A percentile compares a stretch with the other conserved stretches of the same genome.
These are phyloP conservation scores for Platanus orientalis DNA, from an alignment of 164 flowering plant species.

Conservation along the genomic window DNA sequence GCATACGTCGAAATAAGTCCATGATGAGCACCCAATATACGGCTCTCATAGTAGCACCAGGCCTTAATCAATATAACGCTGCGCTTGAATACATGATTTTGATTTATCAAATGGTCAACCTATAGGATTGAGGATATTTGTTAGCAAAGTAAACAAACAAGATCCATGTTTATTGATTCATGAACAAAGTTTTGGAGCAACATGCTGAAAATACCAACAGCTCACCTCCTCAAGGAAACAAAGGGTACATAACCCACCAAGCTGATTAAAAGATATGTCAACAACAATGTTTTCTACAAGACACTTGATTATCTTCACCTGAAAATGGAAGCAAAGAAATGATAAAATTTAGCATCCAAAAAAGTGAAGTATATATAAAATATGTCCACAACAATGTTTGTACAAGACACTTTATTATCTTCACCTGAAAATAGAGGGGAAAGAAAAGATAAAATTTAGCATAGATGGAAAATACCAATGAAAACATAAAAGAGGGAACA, in stretches of 20 bases:
- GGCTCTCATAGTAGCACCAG: conserved; percentile 99
- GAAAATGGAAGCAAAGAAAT: conserved; percentile 15
- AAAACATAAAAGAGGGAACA: no score
- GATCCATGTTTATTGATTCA: not conserved
- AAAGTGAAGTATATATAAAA: no score
- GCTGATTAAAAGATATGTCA: conserved; percentile 95
- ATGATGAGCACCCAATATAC: conserved; percentile 98
- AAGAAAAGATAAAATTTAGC: no score
- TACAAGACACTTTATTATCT: no score
- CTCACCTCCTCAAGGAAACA: conserved; percentile 97
- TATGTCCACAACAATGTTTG: no score
- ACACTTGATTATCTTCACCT: conserved; percentile 98
- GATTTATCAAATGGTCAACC: conserved; percentile 85
- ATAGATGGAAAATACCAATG: no score
- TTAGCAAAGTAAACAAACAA: not conserved
- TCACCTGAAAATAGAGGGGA: no score
- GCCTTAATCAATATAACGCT: conserved; percentile 97
- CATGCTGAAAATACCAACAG: not conserved
- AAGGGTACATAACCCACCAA: conserved; percentile 96
- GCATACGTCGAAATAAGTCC: conserved; percentile 99
- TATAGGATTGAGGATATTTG: conserved; percentile 23
- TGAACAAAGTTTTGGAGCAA: not conserved
- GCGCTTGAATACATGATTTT: conserved; percentile 83
- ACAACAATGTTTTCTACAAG: conserved; percentile 98
- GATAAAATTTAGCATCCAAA: not conserved